Evolutionary conservation across 306 rosid genomes (phyloP).

Genomic region (Alnus rubra): DNA sequence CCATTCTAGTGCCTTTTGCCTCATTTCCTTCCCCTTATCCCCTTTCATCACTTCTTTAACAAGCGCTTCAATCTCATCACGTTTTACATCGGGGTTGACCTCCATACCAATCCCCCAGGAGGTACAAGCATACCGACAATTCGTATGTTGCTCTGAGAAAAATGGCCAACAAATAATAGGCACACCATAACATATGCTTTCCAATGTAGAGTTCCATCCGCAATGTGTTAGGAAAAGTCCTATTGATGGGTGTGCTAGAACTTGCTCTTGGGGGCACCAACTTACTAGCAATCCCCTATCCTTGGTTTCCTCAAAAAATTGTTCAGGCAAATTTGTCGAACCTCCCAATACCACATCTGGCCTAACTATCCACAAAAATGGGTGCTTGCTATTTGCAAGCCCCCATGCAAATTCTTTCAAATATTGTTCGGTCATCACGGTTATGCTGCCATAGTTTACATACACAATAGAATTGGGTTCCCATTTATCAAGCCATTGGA

Average conservation of each 20-base stretch:
- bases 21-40: no score
- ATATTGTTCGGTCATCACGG: conserved; percentile 30
- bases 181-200: no score
- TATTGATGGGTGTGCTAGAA: conserved; percentile 40
- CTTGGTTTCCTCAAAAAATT: conserved; percentile 35
- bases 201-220: no score
- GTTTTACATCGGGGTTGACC: no score
- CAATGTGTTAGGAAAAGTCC: no score
- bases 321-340: conserved; percentile 23
- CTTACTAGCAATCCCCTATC: conserved; percentile 38
- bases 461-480: conserved; percentile 40
- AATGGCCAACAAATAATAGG: no score
- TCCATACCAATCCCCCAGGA: no score
- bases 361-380: conserved; percentile 49
- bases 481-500: conserved; percentile 38
- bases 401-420: conserved; percentile 57
- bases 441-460: conserved; percentile 42
- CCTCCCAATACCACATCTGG: conserved; percentile 39
- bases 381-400: conserved; percentile 40
- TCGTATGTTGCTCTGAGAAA: no score
- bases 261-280: conserved; percentile 49
- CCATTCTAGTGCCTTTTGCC: no score
- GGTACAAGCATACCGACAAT: no score
- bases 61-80: no score
- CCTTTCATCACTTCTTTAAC: no score